These are phyloP conservation scores for Microcyclospora pomicola DNA, from an alignment of 2,329 filamentous ascomycete species.

Conservation along the genomic window DNA sequence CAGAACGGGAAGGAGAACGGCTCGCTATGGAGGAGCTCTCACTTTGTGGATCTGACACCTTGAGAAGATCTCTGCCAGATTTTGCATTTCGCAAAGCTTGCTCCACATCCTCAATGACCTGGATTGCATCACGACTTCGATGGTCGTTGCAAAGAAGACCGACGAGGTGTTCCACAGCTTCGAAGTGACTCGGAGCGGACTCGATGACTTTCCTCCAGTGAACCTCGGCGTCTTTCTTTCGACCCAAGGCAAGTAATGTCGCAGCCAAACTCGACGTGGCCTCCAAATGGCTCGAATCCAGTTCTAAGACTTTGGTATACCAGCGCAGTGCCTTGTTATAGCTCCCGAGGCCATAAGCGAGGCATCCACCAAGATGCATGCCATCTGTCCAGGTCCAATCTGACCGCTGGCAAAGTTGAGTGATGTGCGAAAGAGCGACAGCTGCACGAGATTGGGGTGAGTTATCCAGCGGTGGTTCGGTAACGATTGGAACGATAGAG, in stretches of 20 bases:
- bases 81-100: slow-evolving; percentile 44
- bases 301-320: slow-evolving; percentile 53
- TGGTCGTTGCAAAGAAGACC: slow-evolving; percentile 72
- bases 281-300: slow-evolving; percentile 63
- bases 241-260: slow-evolving; percentile 69
- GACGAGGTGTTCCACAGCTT: slow-evolving; percentile 88
- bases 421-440: slow-evolving; percentile 57
- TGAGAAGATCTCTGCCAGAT: slow-evolving; percentile 32
- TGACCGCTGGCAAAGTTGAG: slow-evolving; percentile 62
- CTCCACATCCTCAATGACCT: slow-evolving; percentile 77
- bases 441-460: slow-evolving; percentile 40
- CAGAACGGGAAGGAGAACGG: slow-evolving; percentile 39
- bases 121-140: slow-evolving; percentile 69
- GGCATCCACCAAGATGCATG: slow-evolving; percentile 77
- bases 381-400: slow-evolving; percentile 86
- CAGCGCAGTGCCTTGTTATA: slow-evolving; percentile 64
- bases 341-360: slow-evolving; percentile 78
- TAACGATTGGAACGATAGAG: slow-evolving; percentile 23
- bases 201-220: slow-evolving; percentile 79
- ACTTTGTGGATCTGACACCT: slow-evolving; percentile 40
- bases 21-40: slow-evolving; percentile 44
- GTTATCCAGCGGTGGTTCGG: slow-evolving; percentile 23
- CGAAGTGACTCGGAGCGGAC: slow-evolving; percentile 74
- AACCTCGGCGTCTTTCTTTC: slow-evolving; percentile 68
- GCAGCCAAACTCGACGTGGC: slow-evolving; percentile 88